These are phyloP conservation scores for Adenanthera pavonina DNA, from an alignment of 306 rosid species.

Conservation along the genomic window DNA sequence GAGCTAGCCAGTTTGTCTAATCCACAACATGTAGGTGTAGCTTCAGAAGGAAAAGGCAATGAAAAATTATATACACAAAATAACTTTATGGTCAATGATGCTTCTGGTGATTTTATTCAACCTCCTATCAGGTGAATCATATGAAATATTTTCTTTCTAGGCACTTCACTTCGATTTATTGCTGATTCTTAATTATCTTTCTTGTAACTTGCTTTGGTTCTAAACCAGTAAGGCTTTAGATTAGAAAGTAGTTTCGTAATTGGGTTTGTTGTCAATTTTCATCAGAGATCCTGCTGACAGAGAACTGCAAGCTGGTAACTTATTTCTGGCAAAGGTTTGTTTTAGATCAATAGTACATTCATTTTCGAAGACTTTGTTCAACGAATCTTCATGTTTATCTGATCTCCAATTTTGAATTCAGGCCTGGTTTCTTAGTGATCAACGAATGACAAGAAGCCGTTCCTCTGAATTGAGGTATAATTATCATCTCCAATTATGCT, in stretches of 20 bases:
- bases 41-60: slow-evolving; percentile 70
- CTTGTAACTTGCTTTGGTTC: slow-evolving; percentile 18
- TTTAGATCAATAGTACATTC: slow-evolving; percentile 9
- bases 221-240: slow-evolving; percentile 13
- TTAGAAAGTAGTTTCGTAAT: slow-evolving; percentile 34
- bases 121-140: slow-evolving; percentile 64
- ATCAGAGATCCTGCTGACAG: slow-evolving; percentile 73
- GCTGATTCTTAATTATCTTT: slow-evolving; percentile 15
- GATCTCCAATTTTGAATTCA: slow-evolving; percentile 48
- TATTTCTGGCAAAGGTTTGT: slow-evolving; percentile 84
- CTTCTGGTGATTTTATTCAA: slow-evolving; percentile 55
- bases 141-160: not conserved
- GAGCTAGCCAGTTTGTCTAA: slow-evolving; percentile 63
- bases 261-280: slow-evolving; percentile 42
- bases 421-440: slow-evolving; percentile 97
- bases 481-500: slow-evolving; percentile 20
- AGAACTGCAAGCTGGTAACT: slow-evolving; percentile 70
- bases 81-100: slow-evolving; percentile 53
- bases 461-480: slow-evolving; percentile 91
- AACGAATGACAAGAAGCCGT: slow-evolving; percentile 93
- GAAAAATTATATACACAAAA: slow-evolving; percentile 60
- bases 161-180: not conserved
- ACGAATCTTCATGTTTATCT: slow-evolving; percentile 42
- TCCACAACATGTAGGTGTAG: slow-evolving; percentile 64
- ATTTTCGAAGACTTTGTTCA: slow-evolving; percentile 30